Evolutionary conservation across 352 stramenopile species (phyloP).

Genomic region (Globisporangium canariense): DNA sequence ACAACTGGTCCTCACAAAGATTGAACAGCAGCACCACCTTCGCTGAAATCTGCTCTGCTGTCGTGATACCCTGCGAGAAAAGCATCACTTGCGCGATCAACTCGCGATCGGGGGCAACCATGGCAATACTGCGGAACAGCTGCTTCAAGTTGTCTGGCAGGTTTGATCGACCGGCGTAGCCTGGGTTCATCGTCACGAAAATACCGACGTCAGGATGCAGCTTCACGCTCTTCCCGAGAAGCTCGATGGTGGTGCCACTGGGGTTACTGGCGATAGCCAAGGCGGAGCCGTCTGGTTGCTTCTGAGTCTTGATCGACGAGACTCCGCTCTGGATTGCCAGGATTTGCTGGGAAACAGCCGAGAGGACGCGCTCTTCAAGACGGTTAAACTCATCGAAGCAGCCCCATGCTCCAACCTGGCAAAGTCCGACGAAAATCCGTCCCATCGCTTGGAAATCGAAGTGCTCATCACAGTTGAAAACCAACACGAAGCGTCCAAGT

Average conservation of each 20-base stretch:
- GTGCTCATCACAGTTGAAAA: conserved; percentile 99
- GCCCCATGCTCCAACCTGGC: conserved; percentile 99
- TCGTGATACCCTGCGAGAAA: conserved; percentile 99
- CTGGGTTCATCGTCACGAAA: conserved; percentile 99
- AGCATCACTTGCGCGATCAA: conserved; percentile 99
- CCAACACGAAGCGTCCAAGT: conserved; percentile 98
- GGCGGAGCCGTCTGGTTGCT: conserved; percentile 33
- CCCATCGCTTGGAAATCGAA: conserved; percentile 99
- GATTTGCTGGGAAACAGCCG: conserved; percentile 99
- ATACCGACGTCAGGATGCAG: conserved; percentile 98
- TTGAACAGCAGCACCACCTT: conserved; percentile 99
- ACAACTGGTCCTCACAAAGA: conserved; percentile 97
- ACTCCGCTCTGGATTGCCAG: conserved; percentile 98
- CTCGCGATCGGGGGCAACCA: conserved; percentile 99
- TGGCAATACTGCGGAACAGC: conserved; percentile 99
- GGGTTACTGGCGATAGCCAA: conserved; percentile 16
- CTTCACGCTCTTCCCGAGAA: conserved; percentile 94
- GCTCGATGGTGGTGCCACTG: conserved; percentile 81
- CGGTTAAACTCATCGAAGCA: conserved; percentile 99
- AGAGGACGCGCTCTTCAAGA: conserved; percentile 99
- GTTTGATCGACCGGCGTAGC: conserved; percentile 98
- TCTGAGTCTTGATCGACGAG: conserved; percentile 68
- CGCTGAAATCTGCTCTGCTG: conserved; percentile 94
- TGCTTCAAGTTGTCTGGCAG: conserved; percentile 98
- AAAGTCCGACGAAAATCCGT: conserved; percentile 99